Percentiles rank a stretch among this genome's conserved stretches.
These are phyloP conservation scores for Ceratocystis alfenasii DNA, from an alignment of 2,329 filamentous ascomycete species.

Conservation along the genomic window DNA sequence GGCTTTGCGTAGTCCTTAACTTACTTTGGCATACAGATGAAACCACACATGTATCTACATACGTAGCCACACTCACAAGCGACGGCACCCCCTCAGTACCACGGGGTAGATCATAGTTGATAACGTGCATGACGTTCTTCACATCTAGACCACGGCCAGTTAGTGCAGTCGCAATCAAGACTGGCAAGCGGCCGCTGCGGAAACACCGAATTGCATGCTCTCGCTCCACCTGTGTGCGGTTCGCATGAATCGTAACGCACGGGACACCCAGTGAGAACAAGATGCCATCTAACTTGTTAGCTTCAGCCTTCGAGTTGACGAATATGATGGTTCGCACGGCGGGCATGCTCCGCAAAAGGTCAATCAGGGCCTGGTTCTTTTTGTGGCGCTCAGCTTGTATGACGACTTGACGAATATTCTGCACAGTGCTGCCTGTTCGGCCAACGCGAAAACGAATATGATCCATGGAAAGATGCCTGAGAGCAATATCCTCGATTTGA, in stretches of 20 bases:
- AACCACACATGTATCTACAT: no score
- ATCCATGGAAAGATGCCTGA: constrained; percentile 59
- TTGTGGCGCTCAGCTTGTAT: constrained; percentile 50
- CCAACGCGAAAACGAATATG: constrained; percentile 77
- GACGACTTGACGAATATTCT: constrained; percentile 71
- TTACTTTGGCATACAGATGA: no score
- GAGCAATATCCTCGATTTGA: constrained; percentile 61
- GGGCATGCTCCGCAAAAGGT: constrained; percentile 56
- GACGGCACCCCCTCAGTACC: constrained; percentile 63
- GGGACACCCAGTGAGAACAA: constrained; percentile 71
- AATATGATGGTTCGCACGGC: constrained; percentile 80
- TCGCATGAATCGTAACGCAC: constrained; percentile 75
- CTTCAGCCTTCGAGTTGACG: constrained; percentile 66
- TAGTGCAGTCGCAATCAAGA: constrained; percentile 77
- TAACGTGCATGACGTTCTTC: constrained; percentile 73
- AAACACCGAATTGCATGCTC: constrained; percentile 86
- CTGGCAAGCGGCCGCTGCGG: constrained; percentile 58
- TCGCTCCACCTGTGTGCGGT: constrained; percentile 79
- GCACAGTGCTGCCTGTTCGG: constrained; percentile 68
- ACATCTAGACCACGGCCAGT: constrained; percentile 83
- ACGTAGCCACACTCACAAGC: no score
- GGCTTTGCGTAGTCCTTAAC: no score
- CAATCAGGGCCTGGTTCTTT: constrained; percentile 61
- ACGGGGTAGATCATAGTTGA: constrained; percentile 83
- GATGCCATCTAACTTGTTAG: constrained; percentile 78